These are phyloP conservation scores for Aspergillus campestris DNA, from an alignment of 495 filamentous ascomycete genomes.

Conservation along the genomic window DNA sequence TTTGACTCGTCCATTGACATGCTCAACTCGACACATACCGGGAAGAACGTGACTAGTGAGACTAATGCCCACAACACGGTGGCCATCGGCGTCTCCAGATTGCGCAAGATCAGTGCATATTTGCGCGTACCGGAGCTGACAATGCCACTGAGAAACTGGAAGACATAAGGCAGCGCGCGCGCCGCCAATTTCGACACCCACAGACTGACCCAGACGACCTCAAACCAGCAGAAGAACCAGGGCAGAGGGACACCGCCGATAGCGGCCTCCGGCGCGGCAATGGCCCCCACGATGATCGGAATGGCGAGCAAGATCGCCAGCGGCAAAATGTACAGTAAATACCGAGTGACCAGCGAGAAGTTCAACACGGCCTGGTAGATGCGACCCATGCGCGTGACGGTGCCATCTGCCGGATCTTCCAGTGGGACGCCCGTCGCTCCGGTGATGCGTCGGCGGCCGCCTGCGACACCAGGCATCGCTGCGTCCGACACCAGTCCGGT, in stretches of 20 bases:
- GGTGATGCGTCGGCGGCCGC: conserved; percentile 48
- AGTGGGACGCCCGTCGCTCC: conserved; percentile 32
- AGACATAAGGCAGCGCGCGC: conserved; percentile 67
- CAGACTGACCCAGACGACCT: conserved; percentile 79
- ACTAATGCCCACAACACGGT: conserved; percentile 82
- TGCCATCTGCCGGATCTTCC: conserved; percentile 47
- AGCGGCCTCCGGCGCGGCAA: conserved; percentile 36
- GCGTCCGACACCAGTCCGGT: conserved; percentile 42
- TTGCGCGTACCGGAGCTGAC: conserved; percentile 88
- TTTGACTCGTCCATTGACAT: conserved; percentile 30
- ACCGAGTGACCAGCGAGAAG: conserved; percentile 80
- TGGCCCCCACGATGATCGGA: conserved; percentile 72
- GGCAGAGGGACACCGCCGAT: conserved; percentile 62
- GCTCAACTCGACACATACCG: conserved; percentile 30
- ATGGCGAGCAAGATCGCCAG: conserved; percentile 65
- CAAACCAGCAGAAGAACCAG: conserved; percentile 85
- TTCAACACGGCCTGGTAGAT: conserved; percentile 78
- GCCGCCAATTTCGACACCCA: conserved; percentile 84
- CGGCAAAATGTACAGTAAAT: conserved; percentile 81
- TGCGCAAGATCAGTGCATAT: conserved; percentile 73
- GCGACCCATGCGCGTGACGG: conserved; percentile 73
- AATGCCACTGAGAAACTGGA: conserved; percentile 81
- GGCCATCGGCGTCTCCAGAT: conserved; percentile 76
- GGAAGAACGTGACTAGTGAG: conserved; percentile 68
- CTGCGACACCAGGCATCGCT: conserved; percentile 13